These are phyloP conservation scores for Trichoderma koningii DNA, from an alignment of 2,329 filamentous ascomycete genomes.

Conservation along the genomic window DNA sequence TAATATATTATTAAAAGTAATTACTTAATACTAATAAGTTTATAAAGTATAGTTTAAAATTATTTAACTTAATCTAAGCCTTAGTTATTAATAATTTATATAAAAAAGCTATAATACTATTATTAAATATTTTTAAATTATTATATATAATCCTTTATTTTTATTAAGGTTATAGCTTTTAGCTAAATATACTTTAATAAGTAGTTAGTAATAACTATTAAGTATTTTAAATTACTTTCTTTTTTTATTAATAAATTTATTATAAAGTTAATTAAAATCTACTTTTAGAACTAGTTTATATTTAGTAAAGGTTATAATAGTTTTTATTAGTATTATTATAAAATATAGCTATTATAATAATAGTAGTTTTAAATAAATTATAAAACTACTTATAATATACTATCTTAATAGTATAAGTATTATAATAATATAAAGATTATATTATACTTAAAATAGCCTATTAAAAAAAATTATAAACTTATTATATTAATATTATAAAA, in stretches of 20 bases:
- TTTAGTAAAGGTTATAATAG: not conserved
- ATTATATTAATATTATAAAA: not conserved
- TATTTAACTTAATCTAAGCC: not conserved
- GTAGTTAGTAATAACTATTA: not conserved
- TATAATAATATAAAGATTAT: not conserved
- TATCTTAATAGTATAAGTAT: not conserved
- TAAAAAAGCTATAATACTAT: not conserved
- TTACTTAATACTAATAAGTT: not conserved
- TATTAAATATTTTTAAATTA: not conserved
- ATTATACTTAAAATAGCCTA: not conserved
- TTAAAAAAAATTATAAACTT: not conserved
- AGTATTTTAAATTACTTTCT: not conserved
- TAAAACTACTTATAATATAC: not conserved
- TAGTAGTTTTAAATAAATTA: not conserved
- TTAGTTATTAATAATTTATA: not conserved
- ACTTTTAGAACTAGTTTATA: not conserved
- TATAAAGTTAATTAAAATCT: not conserved
- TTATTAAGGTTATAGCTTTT: not conserved
- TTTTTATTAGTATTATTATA: not conserved
- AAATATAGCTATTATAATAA: not conserved
- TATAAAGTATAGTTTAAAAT: not conserved
- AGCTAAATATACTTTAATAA: not conserved
- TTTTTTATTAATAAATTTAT: not conserved
- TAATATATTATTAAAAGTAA: not conserved
- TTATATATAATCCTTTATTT: not conserved